Percentiles rank a stretch among this genome's conserved stretches.
Evolutionary conservation across 2,329 filamentous ascomycete genomes (phyloP).

Genomic region (Rhynchosporium secalis): DNA sequence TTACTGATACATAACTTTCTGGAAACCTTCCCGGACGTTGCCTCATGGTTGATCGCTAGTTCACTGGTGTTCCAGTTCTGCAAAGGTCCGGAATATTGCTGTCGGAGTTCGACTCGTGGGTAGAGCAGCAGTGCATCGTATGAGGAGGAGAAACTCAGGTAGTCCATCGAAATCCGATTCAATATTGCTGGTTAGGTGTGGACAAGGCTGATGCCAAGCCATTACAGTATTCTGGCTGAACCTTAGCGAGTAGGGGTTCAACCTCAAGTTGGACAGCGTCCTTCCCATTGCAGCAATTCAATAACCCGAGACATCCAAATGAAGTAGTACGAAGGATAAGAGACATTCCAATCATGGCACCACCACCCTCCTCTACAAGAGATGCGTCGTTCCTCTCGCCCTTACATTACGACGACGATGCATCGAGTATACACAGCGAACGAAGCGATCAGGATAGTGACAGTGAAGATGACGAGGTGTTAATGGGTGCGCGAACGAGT

Average conservation of each 20-base stretch:
- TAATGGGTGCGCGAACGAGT: constrained; percentile 65
- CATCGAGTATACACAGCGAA: constrained; percentile 60
- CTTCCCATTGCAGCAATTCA: neutral
- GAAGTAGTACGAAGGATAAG: neutral
- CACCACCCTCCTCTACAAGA: constrained; percentile 16
- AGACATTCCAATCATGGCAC: constrained; percentile 19
- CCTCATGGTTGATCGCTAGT: no score
- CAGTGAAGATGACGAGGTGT: constrained; percentile 71
- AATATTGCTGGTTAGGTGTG: neutral
- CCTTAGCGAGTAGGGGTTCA: constrained; percentile 11
- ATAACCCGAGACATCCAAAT: constrained; percentile 1
- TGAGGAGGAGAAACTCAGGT: no score
- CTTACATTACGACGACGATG: constrained; percentile 49
- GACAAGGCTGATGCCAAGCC: constrained; percentile 10
- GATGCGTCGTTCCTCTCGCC: constrained; percentile 37
- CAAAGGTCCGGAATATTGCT: no score
- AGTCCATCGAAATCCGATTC: no score
- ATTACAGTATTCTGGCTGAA: neutral
- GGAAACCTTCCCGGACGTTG: no score
- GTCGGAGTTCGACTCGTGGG: no score
- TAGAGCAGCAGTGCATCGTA: no score
- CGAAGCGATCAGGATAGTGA: constrained; percentile 73
- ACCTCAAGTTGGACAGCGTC: neutral
- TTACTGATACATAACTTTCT: no score
- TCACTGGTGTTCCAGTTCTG: no score